Conservation (phyloP, 441 rosid genomes). For the Bocquillonia castaneifolia region DNA sequence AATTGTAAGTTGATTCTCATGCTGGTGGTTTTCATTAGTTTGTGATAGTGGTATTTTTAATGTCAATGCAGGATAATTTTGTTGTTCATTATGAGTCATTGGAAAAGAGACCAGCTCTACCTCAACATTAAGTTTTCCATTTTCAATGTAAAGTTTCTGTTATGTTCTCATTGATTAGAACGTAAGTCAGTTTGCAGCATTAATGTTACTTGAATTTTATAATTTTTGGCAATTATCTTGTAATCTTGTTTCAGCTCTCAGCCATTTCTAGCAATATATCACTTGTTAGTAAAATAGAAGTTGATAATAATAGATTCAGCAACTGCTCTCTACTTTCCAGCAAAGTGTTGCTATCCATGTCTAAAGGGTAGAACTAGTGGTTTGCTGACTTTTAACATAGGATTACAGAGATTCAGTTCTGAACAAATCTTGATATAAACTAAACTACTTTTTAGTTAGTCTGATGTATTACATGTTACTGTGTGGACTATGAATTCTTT, state of each 20-base stretch:
- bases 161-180: slow-evolving; percentile 40
- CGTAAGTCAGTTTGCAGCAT: slow-evolving; percentile 38
- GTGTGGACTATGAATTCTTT: neutral
- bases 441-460: neutral
- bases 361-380: neutral
- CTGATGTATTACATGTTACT: neutral
- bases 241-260: slow-evolving; percentile 1
- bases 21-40: neutral
- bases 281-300: neutral
- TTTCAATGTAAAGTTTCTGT: slow-evolving; percentile 47
- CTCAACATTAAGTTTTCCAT: slow-evolving; percentile 46
- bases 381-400: neutral
- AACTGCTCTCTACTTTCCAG: neutral
- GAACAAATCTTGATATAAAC: neutral
- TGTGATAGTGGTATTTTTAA: slow-evolving; percentile 3
- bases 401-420: neutral
- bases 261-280: slow-evolving; percentile 10
- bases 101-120: slow-evolving; percentile 78
- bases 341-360: neutral
- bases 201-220: slow-evolving; percentile 33
- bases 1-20: neutral
- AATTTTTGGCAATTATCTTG: slow-evolving; percentile 20
- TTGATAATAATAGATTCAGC: neutral
- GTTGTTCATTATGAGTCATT: slow-evolving; percentile 72
- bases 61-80: slow-evolving; percentile 71